Conservation (phyloP, 768 basidiomycete species). For the Suillus discolor region DNA sequence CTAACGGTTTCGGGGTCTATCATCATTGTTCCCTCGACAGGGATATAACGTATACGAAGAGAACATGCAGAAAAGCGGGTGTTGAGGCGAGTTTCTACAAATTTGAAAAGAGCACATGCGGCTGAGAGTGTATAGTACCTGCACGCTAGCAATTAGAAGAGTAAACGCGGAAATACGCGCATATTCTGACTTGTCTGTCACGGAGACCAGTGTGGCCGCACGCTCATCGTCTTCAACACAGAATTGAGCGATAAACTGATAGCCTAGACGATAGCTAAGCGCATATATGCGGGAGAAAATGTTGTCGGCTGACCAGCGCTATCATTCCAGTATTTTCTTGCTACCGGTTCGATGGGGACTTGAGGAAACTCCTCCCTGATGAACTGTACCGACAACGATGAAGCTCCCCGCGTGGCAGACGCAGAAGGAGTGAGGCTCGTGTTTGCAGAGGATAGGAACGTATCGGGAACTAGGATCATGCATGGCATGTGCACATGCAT, state of each 20-base stretch:
- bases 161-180: conserved; percentile 5
- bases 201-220: conserved; percentile 76
- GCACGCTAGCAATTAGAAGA: conserved; percentile 5
- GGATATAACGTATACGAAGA: conserved; percentile 71
- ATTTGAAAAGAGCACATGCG: conserved; percentile 83
- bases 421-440: conserved; percentile 35
- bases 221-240: conserved; percentile 82
- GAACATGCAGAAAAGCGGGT: conserved; percentile 70
- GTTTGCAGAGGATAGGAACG: conserved; percentile 66
- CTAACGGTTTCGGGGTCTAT: conserved; percentile 88
- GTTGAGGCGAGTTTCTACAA: conserved; percentile 70
- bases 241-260: conserved; percentile 81
- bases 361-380: conserved; percentile 75
- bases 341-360: conserved; percentile 67
- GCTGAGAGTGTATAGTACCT: conserved; percentile 93
- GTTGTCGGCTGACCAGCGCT: conserved; percentile 53
- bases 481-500: conserved; percentile 76
- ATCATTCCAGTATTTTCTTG: conserved; percentile 87
- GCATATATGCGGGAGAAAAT: neutral
- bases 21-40: conserved; percentile 92
- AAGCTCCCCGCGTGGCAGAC: conserved; percentile 45
- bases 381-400: conserved; percentile 65
- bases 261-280: conserved; percentile 4
- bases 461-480: conserved; percentile 81
- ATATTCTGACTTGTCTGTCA: conserved; percentile 74